Conservation (phyloP, 2,329 filamentous ascomycete genomes). For the Fusarium sp. region DNA sequence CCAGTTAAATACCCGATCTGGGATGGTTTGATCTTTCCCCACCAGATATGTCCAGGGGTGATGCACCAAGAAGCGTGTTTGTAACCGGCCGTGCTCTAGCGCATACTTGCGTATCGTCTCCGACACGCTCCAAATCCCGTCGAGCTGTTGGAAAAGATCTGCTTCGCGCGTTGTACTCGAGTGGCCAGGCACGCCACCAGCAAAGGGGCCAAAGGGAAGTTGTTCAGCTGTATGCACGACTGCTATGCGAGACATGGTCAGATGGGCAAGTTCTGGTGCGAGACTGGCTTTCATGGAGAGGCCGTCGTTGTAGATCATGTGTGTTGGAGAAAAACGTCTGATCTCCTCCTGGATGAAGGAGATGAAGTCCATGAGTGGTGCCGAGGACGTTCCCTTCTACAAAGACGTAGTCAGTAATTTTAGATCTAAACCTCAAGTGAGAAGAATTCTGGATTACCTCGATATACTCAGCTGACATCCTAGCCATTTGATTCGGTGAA, state of each 20-base stretch:
- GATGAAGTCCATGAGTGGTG: background rate
- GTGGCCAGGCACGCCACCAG: background rate
- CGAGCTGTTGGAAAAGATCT: background rate
- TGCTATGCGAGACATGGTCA: background rate
- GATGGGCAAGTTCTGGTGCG: background rate
- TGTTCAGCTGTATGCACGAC: background rate
- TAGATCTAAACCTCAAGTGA: accelerated
- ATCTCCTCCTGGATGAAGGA: background rate
- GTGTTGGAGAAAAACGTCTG: background rate
- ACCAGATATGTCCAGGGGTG: background rate
- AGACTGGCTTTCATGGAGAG: background rate
- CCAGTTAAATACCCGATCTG: background rate
- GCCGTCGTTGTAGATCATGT: background rate
- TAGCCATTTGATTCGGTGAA: background rate
- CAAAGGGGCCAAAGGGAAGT: background rate
- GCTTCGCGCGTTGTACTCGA: background rate
- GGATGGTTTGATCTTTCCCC: background rate
- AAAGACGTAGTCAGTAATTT: background rate
- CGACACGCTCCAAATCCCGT: background rate
- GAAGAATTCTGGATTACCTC: background rate
- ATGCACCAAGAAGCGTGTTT: background rate
- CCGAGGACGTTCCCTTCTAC: background rate
- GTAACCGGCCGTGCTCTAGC: background rate
- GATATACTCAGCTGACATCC: background rate
- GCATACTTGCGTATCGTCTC: background rate